These are phyloP conservation scores for Suhomyces emberorum DNA, from an alignment of 805 yeast species.

Conservation along the genomic window DNA sequence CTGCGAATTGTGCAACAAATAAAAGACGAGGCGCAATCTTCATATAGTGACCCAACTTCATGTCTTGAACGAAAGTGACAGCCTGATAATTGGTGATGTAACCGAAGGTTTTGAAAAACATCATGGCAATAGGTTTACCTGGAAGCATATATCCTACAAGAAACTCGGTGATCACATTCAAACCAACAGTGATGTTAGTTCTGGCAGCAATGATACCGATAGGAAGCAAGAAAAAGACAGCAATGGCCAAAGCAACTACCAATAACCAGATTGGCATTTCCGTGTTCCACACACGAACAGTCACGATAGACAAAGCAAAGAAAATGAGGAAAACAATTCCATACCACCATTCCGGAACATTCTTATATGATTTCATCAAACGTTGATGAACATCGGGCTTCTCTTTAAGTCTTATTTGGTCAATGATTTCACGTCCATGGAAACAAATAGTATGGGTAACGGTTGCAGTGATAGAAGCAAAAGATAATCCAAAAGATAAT, in stretches of 20 bases:
- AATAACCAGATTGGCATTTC: conserved; percentile 44
- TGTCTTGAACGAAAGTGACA: conserved; percentile 46
- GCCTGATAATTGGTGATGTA: conserved; percentile 49
- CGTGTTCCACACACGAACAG: conserved; percentile 38
- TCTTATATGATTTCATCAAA: conserved; percentile 47
- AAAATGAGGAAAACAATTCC: conserved; percentile 20
- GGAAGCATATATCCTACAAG: conserved; percentile 44
- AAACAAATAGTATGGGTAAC: conserved; percentile 57
- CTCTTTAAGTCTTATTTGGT: conserved; percentile 26
- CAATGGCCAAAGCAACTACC: conserved; percentile 37
- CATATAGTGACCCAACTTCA: conserved; percentile 45
- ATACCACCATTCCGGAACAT: conserved; percentile 47
- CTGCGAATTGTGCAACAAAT: conserved; percentile 42
- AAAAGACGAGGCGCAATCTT: conserved; percentile 38
- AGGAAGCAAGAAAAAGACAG: conserved; percentile 37
- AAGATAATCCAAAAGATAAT: conserved; percentile 53
- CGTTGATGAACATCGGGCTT: conserved; percentile 48
- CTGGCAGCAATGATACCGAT: conserved; percentile 36
- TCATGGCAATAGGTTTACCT: conserved; percentile 47
- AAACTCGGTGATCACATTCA: conserved; percentile 43
- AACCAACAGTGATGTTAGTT: conserved; percentile 39
- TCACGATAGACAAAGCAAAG: conserved; percentile 36
- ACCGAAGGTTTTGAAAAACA: conserved; percentile 47
- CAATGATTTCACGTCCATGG: conserved; percentile 51
- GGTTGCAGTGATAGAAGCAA: conserved; percentile 62